phyloP scores from a whole-genome alignment of 2,329 filamentous ascomycete species.

The Penicillium italicum region DNA sequence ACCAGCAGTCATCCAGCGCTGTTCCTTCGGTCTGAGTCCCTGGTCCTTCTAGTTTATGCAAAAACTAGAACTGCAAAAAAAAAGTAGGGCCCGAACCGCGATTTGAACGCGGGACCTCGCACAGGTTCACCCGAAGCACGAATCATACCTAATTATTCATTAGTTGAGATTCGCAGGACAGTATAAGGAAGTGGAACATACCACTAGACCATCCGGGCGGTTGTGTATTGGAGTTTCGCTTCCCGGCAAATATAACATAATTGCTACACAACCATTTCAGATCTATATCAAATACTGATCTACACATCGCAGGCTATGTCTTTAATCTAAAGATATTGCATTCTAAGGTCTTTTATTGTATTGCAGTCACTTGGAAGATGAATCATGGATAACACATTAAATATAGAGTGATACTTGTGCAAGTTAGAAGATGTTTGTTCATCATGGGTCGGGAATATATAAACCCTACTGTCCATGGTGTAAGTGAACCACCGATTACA shows the following conservation, averaged over 20 bases:
- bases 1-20: background rate
- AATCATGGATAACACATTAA: background rate
- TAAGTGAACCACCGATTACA: background rate
- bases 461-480: background rate
- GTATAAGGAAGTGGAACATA: background rate
- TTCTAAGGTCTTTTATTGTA: too few relatives aligned
- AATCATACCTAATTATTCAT: background rate
- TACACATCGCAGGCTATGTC: background rate
- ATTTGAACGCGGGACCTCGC: constrained; percentile 3
- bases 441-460: background rate
- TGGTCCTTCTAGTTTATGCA: too few relatives aligned
- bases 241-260: too few relatives aligned
- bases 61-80: too few relatives aligned
- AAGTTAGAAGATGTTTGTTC: background rate
- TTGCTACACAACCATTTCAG: too few relatives aligned
- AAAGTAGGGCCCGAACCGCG: background rate
- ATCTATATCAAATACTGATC: background rate
- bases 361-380: background rate
- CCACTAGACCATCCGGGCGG: constrained; percentile 1
- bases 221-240: background rate
- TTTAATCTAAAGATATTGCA: too few relatives aligned
- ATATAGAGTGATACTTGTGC: background rate
- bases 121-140: constrained; percentile 1
- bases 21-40: background rate
- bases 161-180: background rate